Percentiles rank a stretch among this genome's conserved stretches.
These are phyloP conservation scores for Kuraishia floccosa DNA, from an alignment of 805 yeast genomes.

Conservation along the genomic window DNA sequence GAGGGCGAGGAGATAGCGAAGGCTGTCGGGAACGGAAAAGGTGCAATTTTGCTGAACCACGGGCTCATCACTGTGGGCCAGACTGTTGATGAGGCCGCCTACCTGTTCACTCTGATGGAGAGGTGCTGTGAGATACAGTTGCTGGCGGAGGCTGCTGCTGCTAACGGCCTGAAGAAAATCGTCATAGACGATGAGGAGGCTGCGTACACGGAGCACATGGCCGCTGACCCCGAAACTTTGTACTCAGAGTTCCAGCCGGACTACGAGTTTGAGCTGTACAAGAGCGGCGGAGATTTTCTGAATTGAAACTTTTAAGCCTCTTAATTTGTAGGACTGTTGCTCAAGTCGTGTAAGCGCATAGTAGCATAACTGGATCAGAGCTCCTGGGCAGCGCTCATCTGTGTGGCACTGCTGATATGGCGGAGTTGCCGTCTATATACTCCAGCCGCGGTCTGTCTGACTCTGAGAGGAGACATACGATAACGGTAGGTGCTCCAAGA, in stretches of 20 bases:
- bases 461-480: background rate
- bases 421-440: slow-evolving; percentile 2
- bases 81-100: slow-evolving; percentile 70
- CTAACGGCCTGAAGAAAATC: slow-evolving; percentile 25
- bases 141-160: slow-evolving; percentile 40
- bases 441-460: background rate
- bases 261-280: slow-evolving; percentile 33
- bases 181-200: slow-evolving; percentile 54
- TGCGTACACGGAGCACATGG: slow-evolving; percentile 46
- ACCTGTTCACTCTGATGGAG: slow-evolving; percentile 52
- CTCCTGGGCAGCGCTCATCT: no score
- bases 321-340: no score
- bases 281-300: slow-evolving; percentile 2
- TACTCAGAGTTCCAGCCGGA: slow-evolving; percentile 72
- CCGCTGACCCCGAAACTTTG: slow-evolving; percentile 55
- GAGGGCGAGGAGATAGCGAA: slow-evolving; percentile 55
- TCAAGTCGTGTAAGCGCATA: no score
- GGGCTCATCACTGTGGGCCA: slow-evolving; percentile 62
- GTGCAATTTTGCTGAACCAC: slow-evolving; percentile 58
- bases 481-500: slow-evolving; percentile 1
- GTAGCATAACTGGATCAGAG: no score
- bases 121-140: slow-evolving; percentile 56
- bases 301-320: no score
- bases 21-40: slow-evolving; percentile 48
- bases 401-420: background rate